Evolutionary conservation across 768 basidiomycete species (phyloP).

Genomic region (Kwoniella newhampshirensis): DNA sequence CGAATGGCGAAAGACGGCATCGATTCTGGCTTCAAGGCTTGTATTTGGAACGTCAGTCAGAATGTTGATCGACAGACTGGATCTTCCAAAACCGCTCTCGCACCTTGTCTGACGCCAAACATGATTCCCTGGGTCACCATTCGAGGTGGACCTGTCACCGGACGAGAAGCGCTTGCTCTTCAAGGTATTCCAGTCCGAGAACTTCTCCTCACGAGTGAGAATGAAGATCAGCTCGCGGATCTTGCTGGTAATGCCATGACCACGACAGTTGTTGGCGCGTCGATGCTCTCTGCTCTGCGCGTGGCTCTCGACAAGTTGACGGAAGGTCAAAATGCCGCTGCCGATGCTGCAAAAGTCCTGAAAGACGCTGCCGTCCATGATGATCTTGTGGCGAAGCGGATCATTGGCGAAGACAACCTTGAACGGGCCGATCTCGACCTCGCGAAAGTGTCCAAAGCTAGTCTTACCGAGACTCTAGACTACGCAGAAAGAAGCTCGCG

Average conservation of each 20-base stretch:
- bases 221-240: conserved; percentile 88
- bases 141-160: conserved; percentile 93
- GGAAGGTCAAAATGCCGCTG: conserved; percentile 64
- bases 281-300: conserved; percentile 78
- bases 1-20: conserved; percentile 76
- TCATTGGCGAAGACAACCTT: conserved; percentile 73
- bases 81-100: conserved; percentile 75
- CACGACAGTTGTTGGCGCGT: conserved; percentile 88
- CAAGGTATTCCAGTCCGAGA: conserved; percentile 93
- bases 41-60: conserved; percentile 93
- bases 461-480: conserved; percentile 62
- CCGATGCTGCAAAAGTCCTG: conserved; percentile 66
- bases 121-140: conserved; percentile 97
- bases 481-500: conserved; percentile 71
- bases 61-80: conserved; percentile 91
- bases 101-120: conserved; percentile 87
- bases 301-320: conserved; percentile 67
- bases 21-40: conserved; percentile 89
- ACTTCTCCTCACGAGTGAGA: conserved; percentile 85
- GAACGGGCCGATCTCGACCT: conserved; percentile 67
- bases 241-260: conserved; percentile 98
- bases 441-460: conserved; percentile 56
- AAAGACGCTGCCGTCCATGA: conserved; percentile 61
- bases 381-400: conserved; percentile 57
- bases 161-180: conserved; percentile 86